A percentile compares a stretch with the other conserved stretches of the same genome.
Conservation (phyloP, 202 grass and related monocot genomes). For the Thinopyrum obtusiflorum region DNA sequence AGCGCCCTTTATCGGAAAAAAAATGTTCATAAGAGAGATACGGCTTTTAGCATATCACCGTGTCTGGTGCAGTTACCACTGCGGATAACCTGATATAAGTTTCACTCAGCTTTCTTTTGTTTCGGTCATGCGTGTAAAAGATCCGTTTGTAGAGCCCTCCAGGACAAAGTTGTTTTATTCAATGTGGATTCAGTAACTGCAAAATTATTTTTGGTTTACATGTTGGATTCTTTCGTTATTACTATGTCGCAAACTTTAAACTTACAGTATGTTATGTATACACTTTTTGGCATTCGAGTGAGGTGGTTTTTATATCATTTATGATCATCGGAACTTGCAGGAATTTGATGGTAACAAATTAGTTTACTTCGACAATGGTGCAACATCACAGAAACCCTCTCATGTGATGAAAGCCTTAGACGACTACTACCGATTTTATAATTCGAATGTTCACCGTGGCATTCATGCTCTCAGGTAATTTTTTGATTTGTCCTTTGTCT, state of each 20-base stretch:
- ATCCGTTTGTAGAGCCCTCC: not conserved
- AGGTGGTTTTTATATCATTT: not conserved
- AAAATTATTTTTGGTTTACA: not conserved
- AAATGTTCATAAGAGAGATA: not conserved
- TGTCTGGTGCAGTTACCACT: not conserved
- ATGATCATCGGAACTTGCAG: slow-evolving; percentile 40
- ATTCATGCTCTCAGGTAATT: slow-evolving; percentile 76
- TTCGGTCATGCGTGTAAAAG: not conserved
- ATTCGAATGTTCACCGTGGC: slow-evolving; percentile 91
- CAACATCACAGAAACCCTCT: slow-evolving; percentile 85
- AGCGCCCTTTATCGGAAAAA: too few species aligned
- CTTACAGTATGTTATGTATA: not conserved
- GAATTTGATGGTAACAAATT: slow-evolving; percentile 64
- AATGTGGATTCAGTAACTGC: not conserved
- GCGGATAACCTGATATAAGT: not conserved
- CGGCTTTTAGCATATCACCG: not conserved
- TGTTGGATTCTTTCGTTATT: slow-evolving; percentile 2
- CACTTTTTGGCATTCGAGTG: not conserved
- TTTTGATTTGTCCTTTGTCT: slow-evolving; percentile 11
- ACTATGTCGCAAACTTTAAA: not conserved
- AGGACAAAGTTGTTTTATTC: not conserved
- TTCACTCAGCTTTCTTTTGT: not conserved
- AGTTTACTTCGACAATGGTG: slow-evolving; percentile 87
- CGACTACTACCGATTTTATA: slow-evolving; percentile 73
- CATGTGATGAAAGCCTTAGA: slow-evolving; percentile 64